A percentile compares a stretch with the other conserved stretches of the same genome.
Conservation (phyloP, 2,329 filamentous ascomycete genomes). For the Ophiognomonia clavigignenti-juglandacearum region DNA sequence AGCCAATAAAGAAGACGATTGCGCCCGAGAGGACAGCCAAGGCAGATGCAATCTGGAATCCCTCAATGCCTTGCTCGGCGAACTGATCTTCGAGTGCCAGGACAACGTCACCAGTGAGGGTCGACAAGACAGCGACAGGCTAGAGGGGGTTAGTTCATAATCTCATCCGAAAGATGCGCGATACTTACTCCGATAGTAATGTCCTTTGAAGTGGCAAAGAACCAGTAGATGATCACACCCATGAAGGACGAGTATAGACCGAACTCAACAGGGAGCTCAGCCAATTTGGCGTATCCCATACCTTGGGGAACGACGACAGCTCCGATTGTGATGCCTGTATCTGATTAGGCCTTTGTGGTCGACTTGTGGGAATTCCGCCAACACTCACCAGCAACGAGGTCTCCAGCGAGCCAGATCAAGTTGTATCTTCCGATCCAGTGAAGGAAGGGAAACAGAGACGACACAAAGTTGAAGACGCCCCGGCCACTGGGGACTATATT, state of each 20-base stretch:
- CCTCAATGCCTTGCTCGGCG: constrained; percentile 45
- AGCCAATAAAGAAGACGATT: constrained; percentile 73
- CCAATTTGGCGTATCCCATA: constrained; percentile 90
- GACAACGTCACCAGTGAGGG: constrained; percentile 79
- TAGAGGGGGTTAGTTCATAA: constrained; percentile 28
- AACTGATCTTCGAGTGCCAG: constrained; percentile 51
- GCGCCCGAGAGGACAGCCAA: constrained; percentile 73
- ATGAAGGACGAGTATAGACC: constrained; percentile 95
- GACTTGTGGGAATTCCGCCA: neutral
- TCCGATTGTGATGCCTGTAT: constrained; percentile 48
- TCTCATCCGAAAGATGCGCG: constrained; percentile 16
- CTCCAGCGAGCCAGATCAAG: constrained; percentile 78
- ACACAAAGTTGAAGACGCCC: constrained; percentile 56
- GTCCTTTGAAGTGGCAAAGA: constrained; percentile 97
- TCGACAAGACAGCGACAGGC: constrained; percentile 95
- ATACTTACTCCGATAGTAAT: constrained; percentile 85
- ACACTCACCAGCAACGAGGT: constrained; percentile 75
- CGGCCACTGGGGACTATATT: constrained; percentile 55
- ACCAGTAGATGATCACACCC: constrained; percentile 92
- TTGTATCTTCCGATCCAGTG: constrained; percentile 92
- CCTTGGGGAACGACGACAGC: constrained; percentile 83
- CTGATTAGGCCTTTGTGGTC: constrained; percentile 7
- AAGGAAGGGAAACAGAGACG: constrained; percentile 78
- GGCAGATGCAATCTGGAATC: constrained; percentile 69
- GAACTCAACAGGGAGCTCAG: constrained; percentile 73